Evolutionary conservation across 2,329 filamentous ascomycete genomes (phyloP).

Genomic region (Arthrinium phaeospermum): DNA sequence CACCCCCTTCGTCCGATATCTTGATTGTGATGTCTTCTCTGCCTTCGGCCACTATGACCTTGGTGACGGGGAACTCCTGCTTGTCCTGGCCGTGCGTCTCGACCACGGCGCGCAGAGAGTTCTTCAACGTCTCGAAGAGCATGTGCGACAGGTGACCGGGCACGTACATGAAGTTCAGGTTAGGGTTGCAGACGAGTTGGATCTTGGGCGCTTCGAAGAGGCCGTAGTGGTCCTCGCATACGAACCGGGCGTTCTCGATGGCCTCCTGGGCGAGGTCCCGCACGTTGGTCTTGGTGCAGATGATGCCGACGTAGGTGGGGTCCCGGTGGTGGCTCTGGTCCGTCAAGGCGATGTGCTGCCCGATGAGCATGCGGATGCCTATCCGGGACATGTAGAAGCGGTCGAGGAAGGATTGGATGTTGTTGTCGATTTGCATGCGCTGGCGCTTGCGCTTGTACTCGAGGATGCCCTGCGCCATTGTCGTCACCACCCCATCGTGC

Average conservation of each 20-base stretch:
- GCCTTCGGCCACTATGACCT: conserved; percentile 96
- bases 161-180: conserved; percentile 99
- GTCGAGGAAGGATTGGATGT: conserved; percentile 96
- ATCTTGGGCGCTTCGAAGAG: conserved; percentile 96
- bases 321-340: conserved; percentile 90
- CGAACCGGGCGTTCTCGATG: conserved; percentile 98
- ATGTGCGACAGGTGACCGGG: conserved; percentile 98
- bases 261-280: conserved; percentile 93
- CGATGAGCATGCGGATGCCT: conserved; percentile 98
- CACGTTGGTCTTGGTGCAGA: conserved; percentile 98
- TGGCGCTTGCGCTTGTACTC: conserved; percentile 97
- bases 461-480: conserved; percentile 95
- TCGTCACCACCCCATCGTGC: conserved; percentile 97
- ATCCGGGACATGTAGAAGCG: conserved; percentile 99
- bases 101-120: conserved; percentile 94
- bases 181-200: conserved; percentile 91
- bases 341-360: conserved; percentile 95
- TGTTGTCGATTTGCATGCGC: conserved; percentile 97
- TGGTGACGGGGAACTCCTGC: conserved; percentile 94
- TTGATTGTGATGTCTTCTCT: conserved; percentile 99
- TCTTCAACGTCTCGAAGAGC: conserved; percentile 99
- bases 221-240: conserved; percentile 98
- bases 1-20: conserved; percentile 94
- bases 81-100: conserved; percentile 95
- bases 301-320: conserved; percentile 95